These are phyloP conservation scores for Pueraria montana DNA, from an alignment of 306 rosid genomes.

Conservation along the genomic window DNA sequence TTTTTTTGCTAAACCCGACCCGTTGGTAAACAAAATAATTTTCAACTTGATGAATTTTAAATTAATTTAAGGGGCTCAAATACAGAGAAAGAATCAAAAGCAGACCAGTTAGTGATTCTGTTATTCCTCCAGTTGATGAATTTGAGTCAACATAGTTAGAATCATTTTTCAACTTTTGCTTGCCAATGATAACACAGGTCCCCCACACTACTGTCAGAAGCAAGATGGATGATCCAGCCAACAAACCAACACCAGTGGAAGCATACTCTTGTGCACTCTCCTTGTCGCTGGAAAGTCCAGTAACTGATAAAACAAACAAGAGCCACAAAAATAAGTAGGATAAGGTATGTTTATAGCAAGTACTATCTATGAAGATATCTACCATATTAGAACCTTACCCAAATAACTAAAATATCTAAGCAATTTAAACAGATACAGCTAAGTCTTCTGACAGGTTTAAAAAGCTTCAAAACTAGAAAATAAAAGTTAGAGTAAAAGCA, in stretches of 20 bases:
- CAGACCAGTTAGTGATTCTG: constrained; percentile 52
- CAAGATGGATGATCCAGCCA: constrained; percentile 64
- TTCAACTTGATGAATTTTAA: not conserved
- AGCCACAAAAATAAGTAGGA: not conserved
- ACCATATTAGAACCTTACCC: not conserved
- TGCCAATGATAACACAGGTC: constrained; percentile 63
- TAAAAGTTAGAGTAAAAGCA: constrained; percentile 10
- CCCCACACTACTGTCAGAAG: constrained; percentile 67
- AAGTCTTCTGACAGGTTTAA: not conserved
- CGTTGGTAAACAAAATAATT: not conserved
- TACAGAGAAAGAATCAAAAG: constrained; percentile 12
- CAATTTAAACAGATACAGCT: not conserved
- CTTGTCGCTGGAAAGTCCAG: constrained; percentile 58
- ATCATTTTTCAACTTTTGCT: constrained; percentile 43
- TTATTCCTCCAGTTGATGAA: constrained; percentile 44
- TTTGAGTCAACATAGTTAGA: not conserved
- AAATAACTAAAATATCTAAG: not conserved
- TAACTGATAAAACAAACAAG: constrained; percentile 44
- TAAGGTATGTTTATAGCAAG: not conserved
- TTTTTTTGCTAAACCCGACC: not conserved
- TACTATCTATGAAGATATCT: not conserved
- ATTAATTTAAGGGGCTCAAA: constrained; percentile 13
- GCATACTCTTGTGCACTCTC: constrained; percentile 63
- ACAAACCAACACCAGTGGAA: constrained; percentile 60
- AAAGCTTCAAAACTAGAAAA: not conserved